Evolutionary conservation across 495 filamentous ascomycete genomes (phyloP).

Genomic region (Chaetomium tenue): DNA sequence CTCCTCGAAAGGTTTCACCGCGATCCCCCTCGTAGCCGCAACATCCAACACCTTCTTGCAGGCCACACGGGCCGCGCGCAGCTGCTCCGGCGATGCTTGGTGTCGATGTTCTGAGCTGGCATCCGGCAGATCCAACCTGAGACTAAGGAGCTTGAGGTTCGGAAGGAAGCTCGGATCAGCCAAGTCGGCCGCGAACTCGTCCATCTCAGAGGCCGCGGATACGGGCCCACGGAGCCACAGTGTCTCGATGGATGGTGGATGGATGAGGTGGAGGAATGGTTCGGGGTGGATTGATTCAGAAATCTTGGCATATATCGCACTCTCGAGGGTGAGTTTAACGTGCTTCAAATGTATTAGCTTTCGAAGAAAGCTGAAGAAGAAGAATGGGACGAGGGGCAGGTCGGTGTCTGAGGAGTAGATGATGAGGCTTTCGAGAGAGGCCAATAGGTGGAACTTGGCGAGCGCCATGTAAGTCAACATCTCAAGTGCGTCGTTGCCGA

Average conservation of each 20-base stretch:
- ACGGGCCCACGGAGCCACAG: constrained; percentile 1
- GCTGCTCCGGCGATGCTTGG: neutral
- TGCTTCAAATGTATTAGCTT: neutral
- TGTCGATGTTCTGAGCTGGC: neutral
- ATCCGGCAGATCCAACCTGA: constrained; percentile 2
- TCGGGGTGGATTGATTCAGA: neutral
- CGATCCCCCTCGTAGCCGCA: neutral
- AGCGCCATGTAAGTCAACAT: constrained; percentile 9
- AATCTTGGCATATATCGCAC: neutral
- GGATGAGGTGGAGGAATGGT: neutral
- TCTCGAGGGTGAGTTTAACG: constrained; percentile 1
- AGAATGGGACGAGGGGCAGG: neutral
- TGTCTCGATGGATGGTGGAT: neutral
- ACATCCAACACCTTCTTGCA: constrained; percentile 6
- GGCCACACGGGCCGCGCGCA: neutral
- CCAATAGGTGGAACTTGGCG: neutral
- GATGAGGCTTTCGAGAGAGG: neutral
- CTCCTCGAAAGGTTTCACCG: neutral
- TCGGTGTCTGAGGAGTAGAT: neutral
- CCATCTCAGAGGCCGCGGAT: neutral
- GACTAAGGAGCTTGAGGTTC: neutral
- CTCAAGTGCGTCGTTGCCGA: constrained; percentile 13
- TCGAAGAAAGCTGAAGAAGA: neutral
- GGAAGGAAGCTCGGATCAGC: neutral
- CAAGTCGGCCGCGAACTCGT: neutral